Conservation (phyloP, 1,284 basidiomycete genomes). For the Puccinia polysora region DNA sequence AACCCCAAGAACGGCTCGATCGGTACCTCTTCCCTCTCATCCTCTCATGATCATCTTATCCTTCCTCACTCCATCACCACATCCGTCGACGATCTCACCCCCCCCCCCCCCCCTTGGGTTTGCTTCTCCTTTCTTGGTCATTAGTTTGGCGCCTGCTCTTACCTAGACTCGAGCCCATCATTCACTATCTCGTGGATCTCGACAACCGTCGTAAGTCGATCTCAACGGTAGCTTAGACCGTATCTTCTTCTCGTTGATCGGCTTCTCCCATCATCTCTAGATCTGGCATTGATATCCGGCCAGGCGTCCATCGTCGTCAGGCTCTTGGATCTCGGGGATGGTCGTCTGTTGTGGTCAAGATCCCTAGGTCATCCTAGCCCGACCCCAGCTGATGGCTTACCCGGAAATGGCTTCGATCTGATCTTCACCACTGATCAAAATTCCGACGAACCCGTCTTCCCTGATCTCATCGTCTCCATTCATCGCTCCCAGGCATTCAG, state of each 20-base stretch:
- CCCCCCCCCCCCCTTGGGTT: not conserved
- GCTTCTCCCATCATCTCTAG: not conserved
- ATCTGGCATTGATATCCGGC: slow-evolving; percentile 36
- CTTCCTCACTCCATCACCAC: not conserved
- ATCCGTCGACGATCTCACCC: not conserved
- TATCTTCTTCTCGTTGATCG: not conserved
- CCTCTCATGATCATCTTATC: not conserved
- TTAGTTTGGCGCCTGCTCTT: slow-evolving; percentile 38
- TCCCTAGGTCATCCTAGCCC: not conserved
- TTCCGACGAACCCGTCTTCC: slow-evolving; percentile 20
- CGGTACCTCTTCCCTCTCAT: not conserved
- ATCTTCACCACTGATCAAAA: slow-evolving; percentile 37
- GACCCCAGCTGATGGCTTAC: not conserved
- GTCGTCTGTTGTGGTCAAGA: slow-evolving; percentile 31
- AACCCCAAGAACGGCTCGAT: slow-evolving; percentile 38
- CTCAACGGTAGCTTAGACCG: not conserved
- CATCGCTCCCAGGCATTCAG: slow-evolving; percentile 1
- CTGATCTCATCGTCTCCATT: slow-evolving; percentile 28
- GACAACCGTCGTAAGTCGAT: slow-evolving; percentile 21
- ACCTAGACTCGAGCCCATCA: slow-evolving; percentile 28
- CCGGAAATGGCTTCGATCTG: slow-evolving; percentile 6
- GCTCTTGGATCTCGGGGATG: slow-evolving; percentile 20
- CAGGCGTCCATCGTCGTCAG: not conserved
- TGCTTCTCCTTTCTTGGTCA: not conserved
- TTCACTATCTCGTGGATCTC: slow-evolving; percentile 35